Evolutionary conservation across 2,329 filamentous ascomycete genomes (phyloP), one percentile per base, ranked within the genome.

Genomic region (Botrytis medusae): DNA sequence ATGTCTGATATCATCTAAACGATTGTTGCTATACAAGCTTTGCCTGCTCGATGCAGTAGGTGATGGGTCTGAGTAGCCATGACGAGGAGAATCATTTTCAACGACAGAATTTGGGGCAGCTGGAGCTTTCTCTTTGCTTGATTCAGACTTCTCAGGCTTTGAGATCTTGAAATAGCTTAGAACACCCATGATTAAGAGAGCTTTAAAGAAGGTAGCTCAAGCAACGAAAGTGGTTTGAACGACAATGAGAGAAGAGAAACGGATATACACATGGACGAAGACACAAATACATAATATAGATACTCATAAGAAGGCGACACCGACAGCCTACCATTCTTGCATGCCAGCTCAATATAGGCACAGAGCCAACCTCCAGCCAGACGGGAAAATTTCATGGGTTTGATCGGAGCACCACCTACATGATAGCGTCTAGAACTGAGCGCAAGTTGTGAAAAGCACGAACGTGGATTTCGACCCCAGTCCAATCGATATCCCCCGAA

Each of bases 1-100:
- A 79, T 93, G 90, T 82, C 92, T 93, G 82, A 93, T 92, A 75
- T 93, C 91, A 75, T 93, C 91, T 25, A 92, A 72, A 44, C 71
- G 71, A 68, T 72, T 72, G 40, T 72, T 72, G 71, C 71, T 68
- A 29, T 22, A 40, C 37, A 72, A 22, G 51, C 71, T 72, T 32
- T 68, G 62, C 46, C 71, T 67, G 32, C 61, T 67, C 34, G 71
- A 72, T n/a, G 44, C 71, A 34, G 42, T 51, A 16, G 71, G 71
- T 48, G 70, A 68, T 25, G 62, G 61, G 16, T 54, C 34, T 6
- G 61, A 10, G 20, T 40, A 65, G 37, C 42, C 62, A 72, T 72
- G 64, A 46, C 18, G 40, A 48, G 71, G 51, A 10, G 64, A 60
- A 68, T 51, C 59, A 71, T 62, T 62, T 34, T 46, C 44, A 71